These are phyloP conservation scores for Lineolata rhizophorae DNA, from an alignment of 495 filamentous ascomycete species.

Conservation along the genomic window DNA sequence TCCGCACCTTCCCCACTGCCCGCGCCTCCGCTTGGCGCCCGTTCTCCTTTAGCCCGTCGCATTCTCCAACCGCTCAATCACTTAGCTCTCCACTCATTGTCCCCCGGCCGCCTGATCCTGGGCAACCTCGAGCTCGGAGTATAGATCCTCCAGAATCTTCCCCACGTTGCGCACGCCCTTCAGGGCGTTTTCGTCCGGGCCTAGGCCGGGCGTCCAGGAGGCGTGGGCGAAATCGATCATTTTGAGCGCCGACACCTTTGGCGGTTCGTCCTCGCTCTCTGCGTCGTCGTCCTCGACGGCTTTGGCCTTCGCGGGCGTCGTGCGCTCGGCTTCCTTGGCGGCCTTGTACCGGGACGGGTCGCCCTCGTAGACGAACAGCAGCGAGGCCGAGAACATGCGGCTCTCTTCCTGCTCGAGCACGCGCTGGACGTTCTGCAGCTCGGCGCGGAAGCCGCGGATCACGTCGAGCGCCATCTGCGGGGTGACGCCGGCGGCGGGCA, in stretches of 20 bases:
- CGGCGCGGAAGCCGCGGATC: conserved; percentile 38
- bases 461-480: conserved; percentile 24
- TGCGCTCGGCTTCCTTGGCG: conserved; percentile 38
- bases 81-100: no score
- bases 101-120: no score
- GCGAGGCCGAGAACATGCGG: conserved; percentile 80
- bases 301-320: conserved; percentile 38
- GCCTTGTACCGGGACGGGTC: conserved; percentile 33
- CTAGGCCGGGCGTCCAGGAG: conserved; percentile 60
- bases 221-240: conserved; percentile 97
- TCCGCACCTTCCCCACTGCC: no score
- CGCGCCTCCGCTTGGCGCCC: no score
- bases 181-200: conserved; percentile 71
- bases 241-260: conserved; percentile 60
- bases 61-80: no score
- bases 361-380: conserved; percentile 85
- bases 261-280: conserved; percentile 40
- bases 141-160: conserved; percentile 44
- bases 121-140: background rate
- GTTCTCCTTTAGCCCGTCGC: no score
- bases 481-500: conserved; percentile 8
- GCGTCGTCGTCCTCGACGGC: conserved; percentile 40
- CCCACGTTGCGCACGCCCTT: conserved; percentile 51
- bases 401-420: conserved; percentile 58
- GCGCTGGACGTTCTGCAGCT: conserved; percentile 39